phyloP scores from a whole-genome alignment of 2,329 filamentous ascomycete genomes.

The Phyllosticta capitalensis region DNA sequence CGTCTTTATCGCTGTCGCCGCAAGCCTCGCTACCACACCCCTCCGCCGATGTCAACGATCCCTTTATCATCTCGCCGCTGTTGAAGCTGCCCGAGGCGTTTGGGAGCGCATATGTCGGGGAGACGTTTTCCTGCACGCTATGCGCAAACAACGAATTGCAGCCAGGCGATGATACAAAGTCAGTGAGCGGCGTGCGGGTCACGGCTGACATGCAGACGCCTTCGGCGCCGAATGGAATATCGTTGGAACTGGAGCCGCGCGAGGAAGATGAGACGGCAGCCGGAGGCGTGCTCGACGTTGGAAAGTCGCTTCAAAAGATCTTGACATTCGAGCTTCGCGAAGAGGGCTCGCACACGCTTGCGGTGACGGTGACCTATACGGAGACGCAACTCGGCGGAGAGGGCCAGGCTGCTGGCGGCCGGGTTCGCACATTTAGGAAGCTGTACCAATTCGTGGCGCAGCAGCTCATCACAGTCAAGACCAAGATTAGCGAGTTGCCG shows the following conservation, averaged over 20 bases:
- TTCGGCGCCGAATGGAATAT: slow-evolving; percentile 51
- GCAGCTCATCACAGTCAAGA: slow-evolving; percentile 78
- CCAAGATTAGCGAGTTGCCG: slow-evolving; percentile 64
- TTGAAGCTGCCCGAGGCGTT: slow-evolving; percentile 86
- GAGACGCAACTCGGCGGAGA: slow-evolving; percentile 56
- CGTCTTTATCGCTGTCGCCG: slow-evolving; percentile 41
- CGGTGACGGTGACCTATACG: slow-evolving; percentile 88
- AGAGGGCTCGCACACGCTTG: slow-evolving; percentile 86
- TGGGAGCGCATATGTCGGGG: slow-evolving; percentile 88
- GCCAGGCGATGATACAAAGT: slow-evolving; percentile 31
- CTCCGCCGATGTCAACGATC: slow-evolving; percentile 36
- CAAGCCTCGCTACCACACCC: slow-evolving; percentile 70
- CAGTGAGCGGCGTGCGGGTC: slow-evolving; percentile 68
- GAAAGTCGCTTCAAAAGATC: slow-evolving; percentile 67
- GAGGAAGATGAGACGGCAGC: slow-evolving; percentile 13
- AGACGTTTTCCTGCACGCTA: slow-evolving; percentile 87
- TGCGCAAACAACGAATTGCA: slow-evolving; percentile 83
- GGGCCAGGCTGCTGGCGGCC: slow-evolving; percentile 42
- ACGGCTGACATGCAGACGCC: slow-evolving; percentile 95
- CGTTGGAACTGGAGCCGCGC: slow-evolving; percentile 41
- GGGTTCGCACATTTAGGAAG: slow-evolving; percentile 82
- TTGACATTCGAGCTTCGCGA: slow-evolving; percentile 84
- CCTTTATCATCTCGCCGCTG: slow-evolving; percentile 49
- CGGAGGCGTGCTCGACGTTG: slow-evolving; percentile 46
- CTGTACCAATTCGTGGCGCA: slow-evolving; percentile 95